Conservation (phyloP, 1,139 yeast species). For the Blastobotrys raffinosifermentans region DNA sequence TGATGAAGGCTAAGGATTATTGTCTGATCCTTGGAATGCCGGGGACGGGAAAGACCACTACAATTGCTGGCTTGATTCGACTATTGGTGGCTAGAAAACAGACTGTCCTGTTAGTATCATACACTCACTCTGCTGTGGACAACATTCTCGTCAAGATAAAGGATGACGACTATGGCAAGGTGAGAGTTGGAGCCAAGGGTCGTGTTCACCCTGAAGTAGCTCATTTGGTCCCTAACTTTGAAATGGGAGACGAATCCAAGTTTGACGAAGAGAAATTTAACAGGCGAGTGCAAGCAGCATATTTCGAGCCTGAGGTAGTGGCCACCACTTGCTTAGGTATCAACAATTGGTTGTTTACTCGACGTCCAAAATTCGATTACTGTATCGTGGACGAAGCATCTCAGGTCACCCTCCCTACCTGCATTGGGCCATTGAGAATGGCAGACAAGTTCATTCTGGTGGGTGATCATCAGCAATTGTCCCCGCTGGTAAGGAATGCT, state of each 20-base stretch:
- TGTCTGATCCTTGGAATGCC: constrained; percentile 93
- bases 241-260: constrained; percentile 28
- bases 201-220: constrained; percentile 60
- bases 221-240: constrained; percentile 44
- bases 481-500: constrained; percentile 68
- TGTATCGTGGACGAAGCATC: constrained; percentile 97
- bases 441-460: constrained; percentile 80
- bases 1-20: constrained; percentile 64
- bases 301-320: constrained; percentile 61
- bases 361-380: constrained; percentile 64
- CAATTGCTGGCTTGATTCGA: constrained; percentile 69
- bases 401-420: constrained; percentile 85
- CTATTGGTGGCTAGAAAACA: constrained; percentile 55
- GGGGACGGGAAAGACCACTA: constrained; percentile 96
- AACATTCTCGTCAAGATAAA: constrained; percentile 72
- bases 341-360: constrained; percentile 46
- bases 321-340: constrained; percentile 88
- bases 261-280: constrained; percentile 21
- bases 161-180: constrained; percentile 41
- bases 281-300: constrained; percentile 41
- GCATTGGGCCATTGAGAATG: constrained; percentile 77
- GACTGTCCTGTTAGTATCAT: constrained; percentile 71
- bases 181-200: constrained; percentile 36
- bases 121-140: constrained; percentile 95
- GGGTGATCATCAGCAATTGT: constrained; percentile 91